phyloP scores from a whole-genome alignment of 2,329 filamentous ascomycete genomes.

The Fulvia fulva region DNA sequence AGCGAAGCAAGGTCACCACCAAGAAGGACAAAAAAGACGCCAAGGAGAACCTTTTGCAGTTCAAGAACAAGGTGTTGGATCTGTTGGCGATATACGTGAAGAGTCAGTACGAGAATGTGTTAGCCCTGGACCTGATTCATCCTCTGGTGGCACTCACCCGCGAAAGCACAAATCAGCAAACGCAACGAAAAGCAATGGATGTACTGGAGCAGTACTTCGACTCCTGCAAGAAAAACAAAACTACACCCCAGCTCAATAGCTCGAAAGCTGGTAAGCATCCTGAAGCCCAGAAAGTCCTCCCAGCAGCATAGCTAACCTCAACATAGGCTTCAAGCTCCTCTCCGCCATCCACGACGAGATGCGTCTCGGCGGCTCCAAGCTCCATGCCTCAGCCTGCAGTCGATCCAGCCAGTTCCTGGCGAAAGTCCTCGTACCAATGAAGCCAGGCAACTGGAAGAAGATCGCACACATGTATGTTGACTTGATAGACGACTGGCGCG shows the following conservation, averaged over 20 bases:
- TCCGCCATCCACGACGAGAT: conserved; percentile 66
- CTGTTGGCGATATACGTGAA: conserved; percentile 81
- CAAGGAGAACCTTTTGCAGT: conserved; percentile 83
- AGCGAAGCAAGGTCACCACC: conserved; percentile 58
- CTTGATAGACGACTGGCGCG: conserved; percentile 43
- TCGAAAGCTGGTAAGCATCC: conserved; percentile 28
- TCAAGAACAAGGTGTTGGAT: conserved; percentile 91
- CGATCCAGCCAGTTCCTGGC: conserved; percentile 65
- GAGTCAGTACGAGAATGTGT: conserved; percentile 64
- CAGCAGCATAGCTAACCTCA: not conserved
- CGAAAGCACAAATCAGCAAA: conserved; percentile 70
- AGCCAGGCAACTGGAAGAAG: conserved; percentile 36
- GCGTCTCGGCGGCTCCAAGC: conserved; percentile 58
- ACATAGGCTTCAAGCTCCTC: conserved; percentile 54
- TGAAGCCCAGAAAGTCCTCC: too few relatives aligned
- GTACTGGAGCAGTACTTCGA: conserved; percentile 70
- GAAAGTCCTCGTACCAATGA: conserved; percentile 55
- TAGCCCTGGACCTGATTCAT: conserved; percentile 66
- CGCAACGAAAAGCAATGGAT: conserved; percentile 68
- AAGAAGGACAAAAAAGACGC: conserved; percentile 82
- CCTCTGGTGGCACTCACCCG: conserved; percentile 74
- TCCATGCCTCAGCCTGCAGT: conserved; percentile 72
- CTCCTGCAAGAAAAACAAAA: conserved; percentile 51
- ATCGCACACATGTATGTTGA: conserved; percentile 41
- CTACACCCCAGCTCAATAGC: conserved; percentile 35